A percentile compares a stretch with the other conserved stretches of the same genome.
Conservation (phyloP, 2,329 filamentous ascomycete species). For the Pseudogymnoascus sp. region DNA sequence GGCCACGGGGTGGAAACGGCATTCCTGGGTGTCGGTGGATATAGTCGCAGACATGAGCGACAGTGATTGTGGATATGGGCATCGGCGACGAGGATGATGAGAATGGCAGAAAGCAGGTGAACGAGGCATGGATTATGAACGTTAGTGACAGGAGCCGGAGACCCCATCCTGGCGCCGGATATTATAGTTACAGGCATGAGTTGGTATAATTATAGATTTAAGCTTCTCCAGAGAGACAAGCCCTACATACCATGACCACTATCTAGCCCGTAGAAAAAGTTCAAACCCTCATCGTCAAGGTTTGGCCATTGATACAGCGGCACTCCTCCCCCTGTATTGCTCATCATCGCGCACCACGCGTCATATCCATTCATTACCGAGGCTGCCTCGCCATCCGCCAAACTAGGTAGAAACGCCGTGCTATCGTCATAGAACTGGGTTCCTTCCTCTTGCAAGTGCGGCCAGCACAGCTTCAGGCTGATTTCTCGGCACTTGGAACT, state of each 20-base stretch:
- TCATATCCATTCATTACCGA: constrained; percentile 10
- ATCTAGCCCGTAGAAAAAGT: constrained; percentile 8
- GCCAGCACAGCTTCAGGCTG: constrained; percentile 16
- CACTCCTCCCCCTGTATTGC: not conserved
- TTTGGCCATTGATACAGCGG: constrained; percentile 8
- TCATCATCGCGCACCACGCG: constrained; percentile 9
- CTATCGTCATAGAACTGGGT: constrained; percentile 1
- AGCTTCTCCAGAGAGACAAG: not conserved
- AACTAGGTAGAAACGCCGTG: constrained; percentile 1
- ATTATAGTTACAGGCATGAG: not conserved
- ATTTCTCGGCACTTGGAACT: constrained; percentile 15
- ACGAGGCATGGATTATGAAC: too few species aligned
- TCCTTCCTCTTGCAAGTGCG: constrained; percentile 11
- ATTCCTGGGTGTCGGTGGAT: too few species aligned
- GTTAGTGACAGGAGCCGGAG: too few species aligned
- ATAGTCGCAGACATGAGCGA: too few species aligned
- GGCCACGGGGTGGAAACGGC: too few species aligned
- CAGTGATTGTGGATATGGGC: too few species aligned
- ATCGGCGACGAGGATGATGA: too few species aligned
- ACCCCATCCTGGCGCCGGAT: not conserved
- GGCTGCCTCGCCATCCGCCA: constrained; percentile 9
- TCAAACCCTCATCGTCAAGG: constrained; percentile 1
- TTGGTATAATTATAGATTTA: not conserved
- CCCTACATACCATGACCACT: not conserved
- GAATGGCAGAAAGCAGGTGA: too few species aligned